phyloP scores from a whole-genome alignment of 2,329 filamentous ascomycete species.

The Pseudonectria buxi region DNA sequence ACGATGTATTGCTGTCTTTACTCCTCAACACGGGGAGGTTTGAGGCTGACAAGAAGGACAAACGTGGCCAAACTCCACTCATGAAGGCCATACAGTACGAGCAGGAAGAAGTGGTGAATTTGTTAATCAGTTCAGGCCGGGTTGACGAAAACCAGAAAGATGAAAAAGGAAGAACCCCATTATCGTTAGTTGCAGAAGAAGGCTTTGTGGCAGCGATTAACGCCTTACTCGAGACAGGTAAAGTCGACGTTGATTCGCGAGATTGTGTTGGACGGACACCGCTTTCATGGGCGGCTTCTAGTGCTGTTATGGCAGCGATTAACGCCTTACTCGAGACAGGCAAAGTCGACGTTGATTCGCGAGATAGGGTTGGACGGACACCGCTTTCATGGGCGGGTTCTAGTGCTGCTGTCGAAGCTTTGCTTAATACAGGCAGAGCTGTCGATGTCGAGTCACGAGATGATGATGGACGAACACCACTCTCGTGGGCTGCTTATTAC shows the following conservation, averaged over 20 bases:
- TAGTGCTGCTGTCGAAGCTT: too few species aligned
- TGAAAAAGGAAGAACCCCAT: too few species aligned
- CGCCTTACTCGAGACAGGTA: not conserved
- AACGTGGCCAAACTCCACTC: too few species aligned
- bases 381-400: conserved; percentile 5
- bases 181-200: not conserved
- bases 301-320: too few species aligned
- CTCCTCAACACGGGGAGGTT: not conserved
- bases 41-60: not conserved
- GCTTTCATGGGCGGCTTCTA: not conserved
- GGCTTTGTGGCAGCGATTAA: not conserved
- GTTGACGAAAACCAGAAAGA: not conserved
- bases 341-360: not conserved
- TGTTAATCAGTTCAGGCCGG: too few species aligned
- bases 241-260: not conserved
- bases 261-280: not conserved
- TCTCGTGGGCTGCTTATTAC: too few species aligned
- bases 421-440: too few species aligned
- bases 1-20: conserved; percentile 42
- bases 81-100: too few species aligned
- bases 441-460: too few species aligned
- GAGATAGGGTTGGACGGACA: not conserved
- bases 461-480: too few species aligned
- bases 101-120: too few species aligned
- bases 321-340: not conserved